phyloP scores from a whole-genome alignment of 192 early-diverging fungal species.

The Nowakowskiella sp. region DNA sequence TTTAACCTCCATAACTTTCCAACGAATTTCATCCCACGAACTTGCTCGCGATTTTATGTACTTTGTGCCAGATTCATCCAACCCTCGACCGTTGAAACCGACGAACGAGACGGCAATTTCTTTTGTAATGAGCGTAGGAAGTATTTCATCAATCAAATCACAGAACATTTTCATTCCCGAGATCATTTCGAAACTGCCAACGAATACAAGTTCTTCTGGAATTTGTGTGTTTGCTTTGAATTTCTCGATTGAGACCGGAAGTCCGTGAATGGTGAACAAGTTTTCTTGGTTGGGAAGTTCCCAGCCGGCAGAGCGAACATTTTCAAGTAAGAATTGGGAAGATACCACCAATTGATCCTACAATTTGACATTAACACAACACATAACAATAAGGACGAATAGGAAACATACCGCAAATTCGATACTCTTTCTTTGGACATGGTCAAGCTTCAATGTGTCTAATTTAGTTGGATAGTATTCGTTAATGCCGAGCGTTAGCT shows the following conservation, averaged over 20 bases:
- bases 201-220: slow-evolving; percentile 30
- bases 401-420: slow-evolving; percentile 19
- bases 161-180: slow-evolving; percentile 30
- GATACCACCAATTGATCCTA: slow-evolving; percentile 27
- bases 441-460: slow-evolving; percentile 22
- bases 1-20: slow-evolving; percentile 7
- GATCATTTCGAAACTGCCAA: slow-evolving; percentile 19
- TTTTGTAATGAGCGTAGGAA: background rate
- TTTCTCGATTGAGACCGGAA: slow-evolving; percentile 11
- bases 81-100: slow-evolving; percentile 8
- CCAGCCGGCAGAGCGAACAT: slow-evolving; percentile 9
- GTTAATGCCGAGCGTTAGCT: slow-evolving; percentile 13
- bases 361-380: background rate
- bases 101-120: slow-evolving; percentile 23
- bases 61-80: slow-evolving; percentile 26
- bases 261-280: slow-evolving; percentile 1
- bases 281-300: slow-evolving; percentile 8
- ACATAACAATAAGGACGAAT: slow-evolving; percentile 4
- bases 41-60: slow-evolving; percentile 24
- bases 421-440: slow-evolving; percentile 14
- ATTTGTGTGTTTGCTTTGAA: background rate
- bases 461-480: slow-evolving; percentile 8
- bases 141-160: slow-evolving; percentile 27
- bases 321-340: slow-evolving; percentile 18
- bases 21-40: slow-evolving; percentile 28